phyloP scores from a whole-genome alignment of 139 green algal species.

The Edaphochlamys debaryana region DNA sequence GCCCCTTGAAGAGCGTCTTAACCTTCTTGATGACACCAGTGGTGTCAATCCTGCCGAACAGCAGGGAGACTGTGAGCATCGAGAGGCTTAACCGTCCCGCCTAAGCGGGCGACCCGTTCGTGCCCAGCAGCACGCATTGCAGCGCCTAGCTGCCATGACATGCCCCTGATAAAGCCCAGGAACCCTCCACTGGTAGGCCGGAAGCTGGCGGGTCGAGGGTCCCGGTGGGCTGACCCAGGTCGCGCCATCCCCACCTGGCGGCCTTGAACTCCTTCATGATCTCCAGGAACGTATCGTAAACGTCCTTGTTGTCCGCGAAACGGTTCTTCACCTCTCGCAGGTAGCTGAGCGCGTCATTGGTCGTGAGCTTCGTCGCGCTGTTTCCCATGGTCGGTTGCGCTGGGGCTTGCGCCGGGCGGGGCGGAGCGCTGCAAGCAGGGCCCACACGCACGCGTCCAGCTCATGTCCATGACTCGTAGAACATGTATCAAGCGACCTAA shows the following conservation, averaged over 20 bases:
- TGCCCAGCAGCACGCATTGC: too few species aligned
- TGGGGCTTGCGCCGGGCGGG: conserved; percentile 26
- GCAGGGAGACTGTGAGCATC: too few species aligned
- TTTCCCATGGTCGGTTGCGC: conserved; percentile 30
- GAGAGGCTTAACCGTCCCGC: conserved; percentile 19
- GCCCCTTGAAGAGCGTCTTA: conserved; percentile 95
- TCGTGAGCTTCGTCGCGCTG: conserved; percentile 67
- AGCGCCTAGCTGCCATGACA: too few species aligned
- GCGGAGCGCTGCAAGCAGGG: conserved; percentile 20
- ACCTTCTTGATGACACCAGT: conserved; percentile 94
- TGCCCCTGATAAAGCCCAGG: too few species aligned
- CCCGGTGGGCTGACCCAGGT: conserved; percentile 33
- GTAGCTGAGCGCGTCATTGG: conserved; percentile 83
- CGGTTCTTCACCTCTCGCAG: conserved; percentile 81
- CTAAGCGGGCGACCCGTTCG: too few species aligned
- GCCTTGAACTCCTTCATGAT: conserved; percentile 99
- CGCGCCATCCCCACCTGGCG: conserved; percentile 71
- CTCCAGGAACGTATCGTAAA: conserved; percentile 97
- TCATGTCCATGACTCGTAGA: background rate
- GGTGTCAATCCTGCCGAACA: conserved; percentile 91
- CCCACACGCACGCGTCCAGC: background rate
- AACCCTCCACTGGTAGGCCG: too few species aligned
- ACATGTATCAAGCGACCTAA: background rate
- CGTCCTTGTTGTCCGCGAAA: conserved; percentile 84
- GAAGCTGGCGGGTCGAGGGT: too few species aligned